These are phyloP conservation scores for Vitellaria paradoxa DNA, from an alignment of 179 eudicot species.

Conservation along the genomic window DNA sequence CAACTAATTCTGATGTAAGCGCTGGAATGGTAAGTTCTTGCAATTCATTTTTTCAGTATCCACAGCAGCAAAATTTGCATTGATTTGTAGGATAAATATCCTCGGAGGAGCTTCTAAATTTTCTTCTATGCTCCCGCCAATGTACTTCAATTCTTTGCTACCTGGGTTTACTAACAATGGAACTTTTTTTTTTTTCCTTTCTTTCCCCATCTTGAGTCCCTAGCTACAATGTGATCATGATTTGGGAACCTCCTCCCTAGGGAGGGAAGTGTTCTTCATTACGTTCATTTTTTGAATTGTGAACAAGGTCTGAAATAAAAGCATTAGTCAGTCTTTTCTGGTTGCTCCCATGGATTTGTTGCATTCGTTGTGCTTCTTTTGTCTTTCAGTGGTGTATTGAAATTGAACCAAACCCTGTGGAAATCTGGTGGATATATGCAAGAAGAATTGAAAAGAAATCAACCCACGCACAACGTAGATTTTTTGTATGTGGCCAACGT, in stretches of 20 bases:
- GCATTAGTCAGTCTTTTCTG: not conserved
- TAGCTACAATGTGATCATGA: conserved; percentile 6
- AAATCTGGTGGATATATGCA: too few relatives aligned
- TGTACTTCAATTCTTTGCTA: conserved; percentile 17
- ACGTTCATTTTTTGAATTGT: not conserved
- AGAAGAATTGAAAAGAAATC: too few relatives aligned
- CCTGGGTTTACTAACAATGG: not conserved
- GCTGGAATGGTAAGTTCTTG: conserved; percentile 30
- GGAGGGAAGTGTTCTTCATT: not conserved
- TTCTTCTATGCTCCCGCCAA: conserved; percentile 5
- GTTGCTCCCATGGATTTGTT: not conserved
- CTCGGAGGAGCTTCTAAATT: conserved; percentile 12
- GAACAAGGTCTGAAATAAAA: not conserved
- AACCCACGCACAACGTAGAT: too few relatives aligned
- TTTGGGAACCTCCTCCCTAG: not conserved
- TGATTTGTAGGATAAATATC: conserved; percentile 9
- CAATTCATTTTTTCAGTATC: conserved; percentile 20
- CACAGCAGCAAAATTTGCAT: conserved; percentile 20
- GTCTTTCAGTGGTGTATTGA: not conserved
- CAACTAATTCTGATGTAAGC: conserved; percentile 31
- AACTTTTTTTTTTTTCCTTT: too few relatives aligned
- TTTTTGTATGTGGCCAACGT: too few relatives aligned
- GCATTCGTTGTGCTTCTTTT: not conserved
- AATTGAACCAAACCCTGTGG: too few relatives aligned
- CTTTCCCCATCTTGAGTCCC: not conserved